Evolutionary conservation across 2,329 filamentous ascomycete species (phyloP), one percentile per base, ranked within the genome.

Genomic region (Dothideomycetidae sp.): DNA sequence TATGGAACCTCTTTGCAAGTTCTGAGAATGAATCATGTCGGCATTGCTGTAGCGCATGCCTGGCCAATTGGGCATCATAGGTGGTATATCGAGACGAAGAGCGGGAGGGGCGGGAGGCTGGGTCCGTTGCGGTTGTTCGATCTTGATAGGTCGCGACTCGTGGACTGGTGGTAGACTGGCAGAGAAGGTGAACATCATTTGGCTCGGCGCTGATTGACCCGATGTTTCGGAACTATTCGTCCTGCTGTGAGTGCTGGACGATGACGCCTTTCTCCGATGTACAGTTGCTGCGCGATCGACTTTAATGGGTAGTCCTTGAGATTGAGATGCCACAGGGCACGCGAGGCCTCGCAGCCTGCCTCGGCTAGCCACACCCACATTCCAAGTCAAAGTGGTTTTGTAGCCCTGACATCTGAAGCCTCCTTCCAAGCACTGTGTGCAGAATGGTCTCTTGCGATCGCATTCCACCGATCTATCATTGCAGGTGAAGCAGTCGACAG

Each of bases 341-440:
- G 86, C 86, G 48, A 94, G 68, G 28, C 88, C 88, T 44, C 88
- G 75, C 45, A 96, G 75, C 66, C 96, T 96, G 54, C 88, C 88
- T 52, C 88, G 78, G 61, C 86, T 94, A 40, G 88, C 88, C 42
- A 96, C 88, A 36, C 88, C 88, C 33, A 94, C 83, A 29, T 85
- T 85, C 88, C 88, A 96, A 32, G 88, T 96, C 60, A 96, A 69
- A 50, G 88, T 86, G 11, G 88, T 96, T 64, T 92, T 92, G 68
- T 96, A 96, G 42, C 88, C 88, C 17, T 83, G 85, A 63, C 88
- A 96, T 54, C 93, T 85, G 56, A 84, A 85, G 46, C 85, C 86
- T 46, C 84, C 71, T 50, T 93, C 83, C 45, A 96, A 72, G 59
- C 88, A 98, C 61, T 85, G 86, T 31, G 85, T 85, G 63, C 90